A percentile compares a stretch with the other conserved stretches of the same genome.
phyloP scores from a whole-genome alignment of 2,329 filamentous ascomycete genomes.

The Talaromyces rugulosus region DNA sequence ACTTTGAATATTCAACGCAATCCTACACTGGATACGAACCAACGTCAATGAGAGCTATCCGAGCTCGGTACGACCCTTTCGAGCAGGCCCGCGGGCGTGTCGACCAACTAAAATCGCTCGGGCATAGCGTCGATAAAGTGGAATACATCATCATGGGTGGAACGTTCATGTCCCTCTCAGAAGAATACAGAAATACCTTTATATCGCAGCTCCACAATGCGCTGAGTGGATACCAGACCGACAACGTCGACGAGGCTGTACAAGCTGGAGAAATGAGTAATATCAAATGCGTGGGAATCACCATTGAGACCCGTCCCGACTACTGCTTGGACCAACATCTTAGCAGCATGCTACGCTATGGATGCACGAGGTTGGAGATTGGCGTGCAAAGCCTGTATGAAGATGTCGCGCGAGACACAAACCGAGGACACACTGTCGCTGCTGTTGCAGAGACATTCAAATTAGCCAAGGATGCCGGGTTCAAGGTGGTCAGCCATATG shows the following conservation, averaged over 20 bases:
- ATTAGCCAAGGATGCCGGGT: slow-evolving; percentile 94
- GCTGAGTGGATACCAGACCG: slow-evolving; percentile 89
- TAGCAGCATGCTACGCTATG: slow-evolving; percentile 94
- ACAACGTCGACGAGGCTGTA: slow-evolving; percentile 92
- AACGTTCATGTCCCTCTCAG: slow-evolving; percentile 94
- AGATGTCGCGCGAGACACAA: slow-evolving; percentile 96
- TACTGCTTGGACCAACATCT: slow-evolving; percentile 96
- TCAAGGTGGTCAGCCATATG: slow-evolving; percentile 99
- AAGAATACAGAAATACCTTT: slow-evolving; percentile 86
- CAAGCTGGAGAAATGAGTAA: slow-evolving; percentile 93
- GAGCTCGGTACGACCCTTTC: slow-evolving; percentile 94
- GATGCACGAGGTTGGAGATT: slow-evolving; percentile 89
- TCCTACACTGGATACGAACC: slow-evolving; percentile 98
- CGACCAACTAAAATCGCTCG: slow-evolving; percentile 91
- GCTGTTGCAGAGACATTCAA: slow-evolving; percentile 95
- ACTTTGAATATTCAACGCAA: slow-evolving; percentile 98
- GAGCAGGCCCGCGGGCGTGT: slow-evolving; percentile 94
- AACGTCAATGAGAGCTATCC: slow-evolving; percentile 96
- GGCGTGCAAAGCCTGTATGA: slow-evolving; percentile 97
- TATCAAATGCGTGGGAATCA: slow-evolving; percentile 96
- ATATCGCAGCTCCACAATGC: slow-evolving; percentile 96
- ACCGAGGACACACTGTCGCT: slow-evolving; percentile 91
- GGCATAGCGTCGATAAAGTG: slow-evolving; percentile 97
- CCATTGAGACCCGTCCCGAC: slow-evolving; percentile 94
- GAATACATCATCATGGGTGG: slow-evolving; percentile 99